Base-by-base conservation (phyloP, 208 protist species). In the Trypanosoma scelopori region DNA sequence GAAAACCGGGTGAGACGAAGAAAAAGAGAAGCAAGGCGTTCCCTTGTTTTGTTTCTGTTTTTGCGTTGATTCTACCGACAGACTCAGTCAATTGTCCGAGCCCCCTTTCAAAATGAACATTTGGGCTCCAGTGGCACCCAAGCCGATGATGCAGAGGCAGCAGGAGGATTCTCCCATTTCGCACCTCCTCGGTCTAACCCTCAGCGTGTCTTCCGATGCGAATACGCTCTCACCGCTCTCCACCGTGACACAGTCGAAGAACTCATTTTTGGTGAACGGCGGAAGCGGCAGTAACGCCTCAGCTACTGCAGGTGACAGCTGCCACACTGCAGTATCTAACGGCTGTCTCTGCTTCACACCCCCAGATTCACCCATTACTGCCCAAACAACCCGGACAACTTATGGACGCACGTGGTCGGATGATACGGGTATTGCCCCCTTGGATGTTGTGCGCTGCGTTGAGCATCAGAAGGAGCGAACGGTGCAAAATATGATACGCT, bases 391-490 rank as follows among this genome's bases (percentile, higher is more conserved):
- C 3, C 55, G 45, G 5, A 4, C 15, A 22, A 28, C 1, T 9
- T 32, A 15, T 3, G 42, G 37, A 37, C 55, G 13, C 5, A 1
- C 42, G 32, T 20, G 55, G 30, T 32, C 15, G 37, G 55, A 48
- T 39, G 53, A 13, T 43, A 30, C 25, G 16, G 22, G 4, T 5
- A 52, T 63, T 18, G 43, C 57, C 5, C 42, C 57, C n/a, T 41
- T 63, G 1, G 57, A 63, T 12, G 39, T 37, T 52, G 57, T 63
- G 20, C 47, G 5, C 15, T 65, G 59, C 43, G 46, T 16, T 9
- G 30, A 42, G 11, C 59, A 65, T 55, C 23, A 55, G 3, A 65
- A 65, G 59, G n/a, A 45, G 43, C 22, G 59, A 7, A 65, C 59
- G 5, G 46, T 55, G 12, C 43, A 55, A n/a, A 65, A 65, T 35